Evolutionary conservation across 1,139 yeast species (phyloP).

Genomic region (Pichia sp.): DNA sequence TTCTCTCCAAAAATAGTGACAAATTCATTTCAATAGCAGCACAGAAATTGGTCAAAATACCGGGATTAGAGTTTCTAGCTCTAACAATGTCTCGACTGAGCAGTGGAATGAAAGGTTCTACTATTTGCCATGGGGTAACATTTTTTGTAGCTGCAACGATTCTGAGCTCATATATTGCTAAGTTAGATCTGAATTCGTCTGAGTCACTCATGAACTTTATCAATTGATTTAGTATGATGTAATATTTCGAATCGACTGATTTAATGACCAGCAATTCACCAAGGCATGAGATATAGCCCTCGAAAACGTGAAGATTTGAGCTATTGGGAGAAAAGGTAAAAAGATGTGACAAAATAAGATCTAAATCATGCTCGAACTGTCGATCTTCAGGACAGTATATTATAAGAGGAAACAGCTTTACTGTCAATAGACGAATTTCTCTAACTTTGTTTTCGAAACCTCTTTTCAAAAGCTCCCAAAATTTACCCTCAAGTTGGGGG

Average conservation of each 20-base stretch:
- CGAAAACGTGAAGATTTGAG: constrained; percentile 44
- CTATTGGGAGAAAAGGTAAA: constrained; percentile 36
- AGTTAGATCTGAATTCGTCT: constrained; percentile 58
- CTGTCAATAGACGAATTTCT: constrained; percentile 48
- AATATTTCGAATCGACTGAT: constrained; percentile 55
- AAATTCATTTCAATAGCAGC: constrained; percentile 60
- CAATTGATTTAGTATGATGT: constrained; percentile 54
- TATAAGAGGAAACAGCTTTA: constrained; percentile 45
- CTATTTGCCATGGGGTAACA: constrained; percentile 61
- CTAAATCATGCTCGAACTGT: constrained; percentile 37
- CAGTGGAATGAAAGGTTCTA: constrained; percentile 75
- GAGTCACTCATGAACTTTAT: constrained; percentile 57
- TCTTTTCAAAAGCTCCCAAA: constrained; percentile 30
- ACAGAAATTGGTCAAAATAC: constrained; percentile 56
- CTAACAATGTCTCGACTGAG: constrained; percentile 65
- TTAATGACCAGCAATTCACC: constrained; percentile 56
- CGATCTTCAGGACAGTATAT: constrained; percentile 36
- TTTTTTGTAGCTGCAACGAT: constrained; percentile 40
- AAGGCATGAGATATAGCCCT: constrained; percentile 58
- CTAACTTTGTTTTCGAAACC: constrained; percentile 39
- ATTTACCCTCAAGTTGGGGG: constrained; percentile 29
- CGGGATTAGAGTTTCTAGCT: constrained; percentile 43
- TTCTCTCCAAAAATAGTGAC: constrained; percentile 60
- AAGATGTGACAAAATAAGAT: constrained; percentile 35
- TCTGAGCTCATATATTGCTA: constrained; percentile 57